Conservation (phyloP, 345 rosid genomes). For the Gossypium rotundifolium region DNA sequence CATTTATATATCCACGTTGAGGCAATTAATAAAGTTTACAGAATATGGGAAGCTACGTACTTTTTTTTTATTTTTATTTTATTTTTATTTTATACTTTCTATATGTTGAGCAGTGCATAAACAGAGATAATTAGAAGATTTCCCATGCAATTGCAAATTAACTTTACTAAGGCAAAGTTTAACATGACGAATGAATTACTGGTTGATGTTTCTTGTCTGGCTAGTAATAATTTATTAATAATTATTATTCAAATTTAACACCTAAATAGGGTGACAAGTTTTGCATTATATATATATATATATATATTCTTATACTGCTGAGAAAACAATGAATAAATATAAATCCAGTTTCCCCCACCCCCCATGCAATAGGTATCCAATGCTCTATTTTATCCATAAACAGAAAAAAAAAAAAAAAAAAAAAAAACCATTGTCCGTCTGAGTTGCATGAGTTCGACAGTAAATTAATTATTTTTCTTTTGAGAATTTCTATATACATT, state of each 20-base stretch:
- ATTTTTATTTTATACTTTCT: not conserved
- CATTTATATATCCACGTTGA: slow-evolving; percentile 1
- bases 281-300: not conserved
- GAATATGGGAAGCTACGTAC: not conserved
- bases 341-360: not conserved
- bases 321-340: not conserved
- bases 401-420: not conserved
- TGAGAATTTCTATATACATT: not conserved
- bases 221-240: not conserved
- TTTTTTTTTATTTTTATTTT: not conserved
- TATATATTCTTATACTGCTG: not conserved
- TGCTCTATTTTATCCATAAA: not conserved
- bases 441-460: not conserved
- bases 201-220: not conserved
- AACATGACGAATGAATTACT: not conserved
- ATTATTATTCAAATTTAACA: not conserved
- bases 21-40: slow-evolving; percentile 6
- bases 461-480: not conserved
- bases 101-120: not conserved
- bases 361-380: slow-evolving; percentile 2
- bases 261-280: not conserved
- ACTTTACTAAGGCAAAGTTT: not conserved
- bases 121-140: not conserved
- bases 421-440: not conserved
- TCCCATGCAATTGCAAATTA: slow-evolving; percentile 8